Evolutionary conservation across 805 yeast genomes (phyloP).

Genomic region (Brettanomyces sp.): DNA sequence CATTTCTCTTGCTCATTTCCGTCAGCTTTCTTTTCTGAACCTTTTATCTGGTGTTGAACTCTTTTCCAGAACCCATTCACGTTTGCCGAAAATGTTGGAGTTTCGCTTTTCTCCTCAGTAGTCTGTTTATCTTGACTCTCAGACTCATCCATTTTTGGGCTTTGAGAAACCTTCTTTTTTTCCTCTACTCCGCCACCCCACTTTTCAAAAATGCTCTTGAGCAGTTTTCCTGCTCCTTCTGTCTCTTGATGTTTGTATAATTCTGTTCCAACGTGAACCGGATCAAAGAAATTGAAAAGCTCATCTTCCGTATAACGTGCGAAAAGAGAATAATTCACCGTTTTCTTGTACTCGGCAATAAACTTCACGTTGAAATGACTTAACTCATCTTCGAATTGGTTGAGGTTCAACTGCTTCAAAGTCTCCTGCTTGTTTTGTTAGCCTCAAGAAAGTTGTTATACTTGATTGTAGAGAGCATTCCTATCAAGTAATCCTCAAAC

Average conservation of each 20-base stretch:
- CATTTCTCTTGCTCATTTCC: background rate
- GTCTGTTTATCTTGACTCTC: background rate
- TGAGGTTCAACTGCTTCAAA: constrained; percentile 12
- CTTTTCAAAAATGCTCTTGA: background rate
- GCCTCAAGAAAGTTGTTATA: constrained; percentile 44
- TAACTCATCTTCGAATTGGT: constrained; percentile 13
- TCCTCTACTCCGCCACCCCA: constrained; percentile 1
- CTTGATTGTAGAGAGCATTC: constrained; percentile 64
- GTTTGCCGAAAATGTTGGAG: background rate
- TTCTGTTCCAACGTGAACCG: constrained; percentile 20
- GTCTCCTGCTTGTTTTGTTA: constrained; percentile 20
- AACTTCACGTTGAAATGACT: constrained; percentile 26
- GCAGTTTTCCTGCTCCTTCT: background rate
- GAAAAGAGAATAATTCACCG: constrained; percentile 48
- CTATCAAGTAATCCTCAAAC: constrained; percentile 83
- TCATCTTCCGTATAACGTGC: constrained; percentile 56
- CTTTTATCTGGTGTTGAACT: background rate
- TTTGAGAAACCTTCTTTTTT: background rate
- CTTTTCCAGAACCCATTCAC: background rate
- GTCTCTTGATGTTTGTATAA: constrained; percentile 3
- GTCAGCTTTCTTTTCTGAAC: background rate
- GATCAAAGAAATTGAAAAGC: constrained; percentile 37
- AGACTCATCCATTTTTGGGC: background rate
- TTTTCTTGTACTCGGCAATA: constrained; percentile 42
- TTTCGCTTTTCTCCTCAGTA: background rate